Evolutionary conservation across 129 eudicot genomes (phyloP).

Genomic region (Pseudognaphalium luteoalbum): DNA sequence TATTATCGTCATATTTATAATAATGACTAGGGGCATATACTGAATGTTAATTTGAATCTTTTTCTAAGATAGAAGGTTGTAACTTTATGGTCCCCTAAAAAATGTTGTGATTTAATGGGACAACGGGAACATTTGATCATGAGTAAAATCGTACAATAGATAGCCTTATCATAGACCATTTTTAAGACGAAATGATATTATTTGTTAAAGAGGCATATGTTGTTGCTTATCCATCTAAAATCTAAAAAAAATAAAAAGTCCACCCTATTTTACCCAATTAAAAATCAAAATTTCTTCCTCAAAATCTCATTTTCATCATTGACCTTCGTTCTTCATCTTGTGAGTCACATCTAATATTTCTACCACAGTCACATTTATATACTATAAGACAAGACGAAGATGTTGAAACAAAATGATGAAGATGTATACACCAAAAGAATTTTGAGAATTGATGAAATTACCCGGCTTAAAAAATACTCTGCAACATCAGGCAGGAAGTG

Average conservation of each 20-base stretch:
- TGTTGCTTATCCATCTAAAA: not conserved
- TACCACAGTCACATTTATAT: not conserved
- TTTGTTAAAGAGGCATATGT: not conserved
- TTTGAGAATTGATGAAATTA: slow-evolving; percentile 31
- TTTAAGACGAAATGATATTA: not conserved
- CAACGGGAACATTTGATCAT: not conserved
- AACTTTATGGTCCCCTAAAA: not conserved
- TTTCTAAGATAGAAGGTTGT: not conserved
- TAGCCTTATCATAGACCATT: not conserved
- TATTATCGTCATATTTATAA: not conserved
- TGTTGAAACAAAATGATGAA: not conserved
- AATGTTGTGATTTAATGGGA: not conserved
- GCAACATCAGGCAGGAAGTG: slow-evolving; percentile 94
- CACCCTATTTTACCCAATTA: not conserved
- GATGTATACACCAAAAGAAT: not conserved
- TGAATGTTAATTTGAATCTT: not conserved
- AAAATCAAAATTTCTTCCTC: not conserved
- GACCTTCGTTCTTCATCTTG: not conserved
- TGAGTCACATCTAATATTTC: not conserved
- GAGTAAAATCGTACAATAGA: not conserved
- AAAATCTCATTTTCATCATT: not conserved
- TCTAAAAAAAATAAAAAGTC: no score
- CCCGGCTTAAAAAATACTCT: slow-evolving; percentile 92
- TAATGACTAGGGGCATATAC: not conserved
- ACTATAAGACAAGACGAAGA: slow-evolving; percentile 13